Percentiles rank a stretch among this genome's conserved stretches.
Conservation (phyloP, 2,329 filamentous ascomycete species). For the Didymosphaeria variabile region DNA sequence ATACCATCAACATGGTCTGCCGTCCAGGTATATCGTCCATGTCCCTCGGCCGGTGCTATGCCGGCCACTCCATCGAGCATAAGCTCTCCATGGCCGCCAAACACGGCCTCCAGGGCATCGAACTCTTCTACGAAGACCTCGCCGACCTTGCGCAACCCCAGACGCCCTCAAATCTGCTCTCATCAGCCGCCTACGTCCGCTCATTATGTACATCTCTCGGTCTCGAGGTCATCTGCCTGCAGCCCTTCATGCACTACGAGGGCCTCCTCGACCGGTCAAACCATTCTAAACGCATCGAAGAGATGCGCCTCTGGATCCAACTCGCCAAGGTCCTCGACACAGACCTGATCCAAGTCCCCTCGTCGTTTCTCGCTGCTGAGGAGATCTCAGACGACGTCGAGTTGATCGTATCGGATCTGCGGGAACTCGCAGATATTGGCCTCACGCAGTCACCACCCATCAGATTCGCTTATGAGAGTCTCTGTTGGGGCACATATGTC, state of each 20-base stretch:
- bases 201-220: constrained; percentile 64
- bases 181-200: constrained; percentile 67
- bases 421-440: constrained; percentile 73
- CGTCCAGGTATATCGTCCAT: constrained; percentile 77
- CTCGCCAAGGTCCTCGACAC: constrained; percentile 71
- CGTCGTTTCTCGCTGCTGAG: constrained; percentile 68
- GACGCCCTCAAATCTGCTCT: constrained; percentile 59
- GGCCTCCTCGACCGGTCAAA: constrained; percentile 71
- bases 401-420: constrained; percentile 70
- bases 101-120: constrained; percentile 74
- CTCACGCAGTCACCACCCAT: constrained; percentile 64
- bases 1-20: constrained; percentile 55
- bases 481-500: constrained; percentile 75
- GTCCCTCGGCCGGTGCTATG: constrained; percentile 77
- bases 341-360: constrained; percentile 78
- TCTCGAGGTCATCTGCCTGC: constrained; percentile 72
- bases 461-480: constrained; percentile 76
- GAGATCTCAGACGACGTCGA: constrained; percentile 62
- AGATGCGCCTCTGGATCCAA: constrained; percentile 75
- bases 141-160: constrained; percentile 64
- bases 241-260: constrained; percentile 82
- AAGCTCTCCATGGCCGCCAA: constrained; percentile 74
- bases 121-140: constrained; percentile 82
- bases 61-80: constrained; percentile 68
- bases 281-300: constrained; percentile 66